These are phyloP conservation scores for Cyclotella choctawhatcheeana DNA, from an alignment of 108 stramenopile species.

Conservation along the genomic window DNA sequence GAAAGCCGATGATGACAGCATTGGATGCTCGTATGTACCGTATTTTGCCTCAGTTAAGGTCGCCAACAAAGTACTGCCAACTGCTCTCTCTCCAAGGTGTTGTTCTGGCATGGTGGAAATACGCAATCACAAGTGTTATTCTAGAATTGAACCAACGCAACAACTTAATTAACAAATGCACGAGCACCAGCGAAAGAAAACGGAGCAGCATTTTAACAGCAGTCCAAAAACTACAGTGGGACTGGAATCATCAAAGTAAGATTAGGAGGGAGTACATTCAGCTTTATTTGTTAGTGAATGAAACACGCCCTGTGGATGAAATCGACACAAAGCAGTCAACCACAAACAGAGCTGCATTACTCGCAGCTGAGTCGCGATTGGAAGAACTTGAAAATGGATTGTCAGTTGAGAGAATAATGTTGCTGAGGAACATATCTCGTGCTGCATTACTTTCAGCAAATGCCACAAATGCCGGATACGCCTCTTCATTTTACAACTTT, in stretches of 20 bases:
- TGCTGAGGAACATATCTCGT: conserved; percentile 55
- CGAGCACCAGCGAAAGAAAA: conserved; percentile 16
- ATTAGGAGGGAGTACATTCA: conserved; percentile 71
- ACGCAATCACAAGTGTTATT: conserved; percentile 52
- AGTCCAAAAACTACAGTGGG: conserved; percentile 9
- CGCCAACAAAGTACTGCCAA: conserved; percentile 6
- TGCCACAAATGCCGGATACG: not conserved
- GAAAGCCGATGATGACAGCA: conserved; percentile 25
- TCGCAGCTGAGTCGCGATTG: conserved; percentile 24
- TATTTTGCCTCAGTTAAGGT: conserved; percentile 33
- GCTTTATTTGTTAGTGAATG: conserved; percentile 54
- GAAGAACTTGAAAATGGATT: conserved; percentile 70
- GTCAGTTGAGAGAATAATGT: conserved; percentile 71
- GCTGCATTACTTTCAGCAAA: conserved; percentile 19
- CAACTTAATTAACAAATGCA: conserved; percentile 27
- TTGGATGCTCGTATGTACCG: conserved; percentile 33
- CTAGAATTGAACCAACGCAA: conserved; percentile 64
- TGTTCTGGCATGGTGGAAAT: conserved; percentile 73
- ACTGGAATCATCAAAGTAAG: conserved; percentile 61
- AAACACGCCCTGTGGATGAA: not conserved
- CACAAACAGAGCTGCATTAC: not conserved
- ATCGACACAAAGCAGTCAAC: not conserved
- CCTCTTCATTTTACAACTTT: not conserved
- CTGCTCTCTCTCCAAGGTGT: conserved; percentile 33
- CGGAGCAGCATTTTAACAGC: conserved; percentile 24